Evolutionary conservation across 345 rosid genomes (phyloP), one percentile per base, ranked within the genome.

Genomic region (Cardiospermum halicacabum): DNA sequence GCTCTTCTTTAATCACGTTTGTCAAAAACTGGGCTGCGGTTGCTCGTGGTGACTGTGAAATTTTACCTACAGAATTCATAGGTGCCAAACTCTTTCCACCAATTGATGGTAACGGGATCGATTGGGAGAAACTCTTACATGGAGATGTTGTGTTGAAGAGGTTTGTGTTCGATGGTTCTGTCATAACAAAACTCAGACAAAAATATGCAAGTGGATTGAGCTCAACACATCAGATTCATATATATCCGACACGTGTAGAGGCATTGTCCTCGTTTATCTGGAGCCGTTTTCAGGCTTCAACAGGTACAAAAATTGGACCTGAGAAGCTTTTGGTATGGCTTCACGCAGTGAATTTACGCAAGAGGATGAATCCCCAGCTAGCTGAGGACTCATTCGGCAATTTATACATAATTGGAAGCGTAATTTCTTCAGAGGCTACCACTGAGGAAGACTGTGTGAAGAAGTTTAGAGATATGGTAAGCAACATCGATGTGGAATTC

Each of bases 251-350:
- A 1, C 73, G 84, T 0, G 57, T 79, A 9, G 82, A 84, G 56
- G 82, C 78, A 11, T 68, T 84, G 34, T 79, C 86, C 0, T 60
- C 62, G 25, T 79, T 81, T 48, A 65, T 81, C 36, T 81, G 82
- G 82, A 75, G 51, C 24, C 75, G 84, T 4, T 75, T 64, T 58
- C 65, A 53, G 60, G 75, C 75, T 15, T 62, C n/a, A n/a, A n/a
- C n/a, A n/a, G n/a, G 78, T 3, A 68, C 65, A 7, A 40, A 70
- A 18, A 25, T 48, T 31, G 39, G 49, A 13, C 13, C 21, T 9
- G 31, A 48, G 36, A 69, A 66, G 64, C 47, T 69, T 16, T 68
- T 58, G 62, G 43, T 69, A 34, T 10, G 80, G 67, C 22, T 74
- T 49, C 80, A 82, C 42, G 72, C 78, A 0, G 80, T 79, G 66